Evolutionary conservation across 139 green algal genomes (phyloP), one percentile per base, ranked within the genome.

Genomic region (Haematococcus lacustris): DNA sequence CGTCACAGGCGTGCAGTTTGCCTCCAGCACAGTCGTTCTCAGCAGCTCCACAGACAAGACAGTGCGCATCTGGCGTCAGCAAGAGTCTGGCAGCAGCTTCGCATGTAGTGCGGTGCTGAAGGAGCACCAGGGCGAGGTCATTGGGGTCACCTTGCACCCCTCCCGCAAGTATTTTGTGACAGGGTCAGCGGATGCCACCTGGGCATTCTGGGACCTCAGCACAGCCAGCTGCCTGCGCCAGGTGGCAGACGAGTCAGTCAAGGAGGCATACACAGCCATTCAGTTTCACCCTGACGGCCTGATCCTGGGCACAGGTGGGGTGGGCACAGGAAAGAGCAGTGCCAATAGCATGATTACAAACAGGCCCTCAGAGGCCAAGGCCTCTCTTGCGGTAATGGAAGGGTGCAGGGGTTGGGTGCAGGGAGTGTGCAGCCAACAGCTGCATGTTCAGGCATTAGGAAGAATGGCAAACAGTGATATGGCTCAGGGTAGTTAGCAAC

Each of bases 261-360:
- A n/a, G 34, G 76, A 85, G 39, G 65, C 76, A 6, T 85, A 82
- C 70, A 82, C 81, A 3, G 63, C 70, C 30, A 38, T 85, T 13
- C 67, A 78, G 25, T 89, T 96, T 57, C 91, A 97, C 74, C 91
- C 90, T 2, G 92, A 97, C 68, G 91, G 92, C 33, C 78, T 97
- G 32, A 93, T 98, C 67, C 83, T 97, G 43, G 89, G 87, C 1
- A 96, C 87, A 2, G 93, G 88, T 65, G 88, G 81, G 1, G 57
- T n/a, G n/a, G n/a, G n/a, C n/a, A n/a, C n/a, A n/a, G n/a, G n/a
- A n/a, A n/a, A n/a, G n/a, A n/a, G n/a, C n/a, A n/a, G n/a, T n/a
- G n/a, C n/a, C n/a, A n/a, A n/a, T n/a, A n/a, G n/a, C n/a, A n/a
- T n/a, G n/a, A n/a, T n/a, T n/a, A n/a, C n/a, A n/a, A n/a, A n/a